A percentile compares a stretch with the other conserved stretches of the same genome.
phyloP scores from a whole-genome alignment of 768 basidiomycete genomes.

The Mycena venus region DNA sequence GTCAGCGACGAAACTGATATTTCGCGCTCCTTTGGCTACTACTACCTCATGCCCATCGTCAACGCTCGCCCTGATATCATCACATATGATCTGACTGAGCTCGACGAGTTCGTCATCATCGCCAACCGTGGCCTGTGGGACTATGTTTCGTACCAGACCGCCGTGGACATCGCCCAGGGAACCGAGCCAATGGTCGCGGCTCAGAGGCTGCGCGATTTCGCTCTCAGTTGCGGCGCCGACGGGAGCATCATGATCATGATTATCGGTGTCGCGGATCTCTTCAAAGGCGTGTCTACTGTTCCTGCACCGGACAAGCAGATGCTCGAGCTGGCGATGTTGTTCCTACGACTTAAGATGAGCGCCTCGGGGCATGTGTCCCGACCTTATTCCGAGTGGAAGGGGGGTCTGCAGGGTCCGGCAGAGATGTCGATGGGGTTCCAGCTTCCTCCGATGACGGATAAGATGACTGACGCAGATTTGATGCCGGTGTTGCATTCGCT shows the following conservation, averaged over 20 bases:
- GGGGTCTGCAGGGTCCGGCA: background rate
- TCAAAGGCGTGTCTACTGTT: conserved; percentile 52
- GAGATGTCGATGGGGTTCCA: background rate
- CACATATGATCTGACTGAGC: conserved; percentile 76
- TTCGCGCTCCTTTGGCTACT: conserved; percentile 96
- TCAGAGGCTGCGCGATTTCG: conserved; percentile 96
- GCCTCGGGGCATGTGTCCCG: too few relatives aligned
- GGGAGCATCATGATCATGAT: conserved; percentile 99
- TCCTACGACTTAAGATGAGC: background rate
- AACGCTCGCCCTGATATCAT: conserved; percentile 89
- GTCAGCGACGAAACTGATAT: conserved; percentile 94
- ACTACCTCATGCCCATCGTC: conserved; percentile 88
- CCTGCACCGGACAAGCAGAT: conserved; percentile 22
- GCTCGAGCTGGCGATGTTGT: background rate
- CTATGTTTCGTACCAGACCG: conserved; percentile 93
- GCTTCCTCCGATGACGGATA: conserved; percentile 3
- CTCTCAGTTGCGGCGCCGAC: conserved; percentile 95
- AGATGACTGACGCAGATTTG: conserved; percentile 8
- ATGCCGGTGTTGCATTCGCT: background rate
- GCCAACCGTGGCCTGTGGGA: conserved; percentile 96
- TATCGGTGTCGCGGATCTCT: conserved; percentile 84
- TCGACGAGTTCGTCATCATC: conserved; percentile 97
- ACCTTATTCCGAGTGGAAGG: background rate
- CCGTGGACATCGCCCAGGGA: conserved; percentile 92
- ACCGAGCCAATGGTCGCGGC: conserved; percentile 83